Evolutionary conservation across 192 early-diverging fungal genomes (phyloP), one percentile per base, ranked within the genome.

Genomic region (Lobulomyces angularis): DNA sequence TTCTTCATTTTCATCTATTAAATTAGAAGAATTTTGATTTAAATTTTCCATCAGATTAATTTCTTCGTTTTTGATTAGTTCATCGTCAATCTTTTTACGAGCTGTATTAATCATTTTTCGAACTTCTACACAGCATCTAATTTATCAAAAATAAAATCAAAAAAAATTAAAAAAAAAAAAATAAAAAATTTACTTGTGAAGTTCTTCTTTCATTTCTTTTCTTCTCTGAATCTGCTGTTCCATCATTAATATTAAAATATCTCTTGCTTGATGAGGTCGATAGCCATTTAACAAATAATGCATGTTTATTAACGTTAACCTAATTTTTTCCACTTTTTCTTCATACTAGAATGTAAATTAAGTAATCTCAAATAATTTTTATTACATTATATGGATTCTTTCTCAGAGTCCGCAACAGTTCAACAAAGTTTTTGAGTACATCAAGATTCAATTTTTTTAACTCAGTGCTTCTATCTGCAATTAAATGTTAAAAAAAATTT

Each of bases 221-320:
- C 45, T n/a, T 8, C 53, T 32, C 24, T 48, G 31, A 16, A 48
- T 50, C 31, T 55, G 53, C 21, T 35, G 37, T 32, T 49, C 27
- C 45, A 48, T 48, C 6, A 55, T 24, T 7, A 55, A 34, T 41
- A 40, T 48, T n/a, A 55, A 17, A 3, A 47, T 55, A 33, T 55
- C 53, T 5, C 53, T 20, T 8, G 53, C 55, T 30, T 56, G 47
- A 31, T 56, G 55, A 8, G 55, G 55, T 27, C 55, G 35, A 26
- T 56, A 56, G 9, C 25, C 42, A 32, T 56, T 56, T 22, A 56
- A 28, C 8, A 56, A 37, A 23, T 53, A 51, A 27, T 56, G 50
- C 28, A 56, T 51, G 31, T 56, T 56, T 17, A 54, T 56, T 24
- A 54, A 56, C 22, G 52, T 32, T n/a, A 56, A 28, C 9, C 55